phyloP scores from a whole-genome alignment of 2,329 filamentous ascomycete genomes.

The Cordyceps cateniannulata region DNA sequence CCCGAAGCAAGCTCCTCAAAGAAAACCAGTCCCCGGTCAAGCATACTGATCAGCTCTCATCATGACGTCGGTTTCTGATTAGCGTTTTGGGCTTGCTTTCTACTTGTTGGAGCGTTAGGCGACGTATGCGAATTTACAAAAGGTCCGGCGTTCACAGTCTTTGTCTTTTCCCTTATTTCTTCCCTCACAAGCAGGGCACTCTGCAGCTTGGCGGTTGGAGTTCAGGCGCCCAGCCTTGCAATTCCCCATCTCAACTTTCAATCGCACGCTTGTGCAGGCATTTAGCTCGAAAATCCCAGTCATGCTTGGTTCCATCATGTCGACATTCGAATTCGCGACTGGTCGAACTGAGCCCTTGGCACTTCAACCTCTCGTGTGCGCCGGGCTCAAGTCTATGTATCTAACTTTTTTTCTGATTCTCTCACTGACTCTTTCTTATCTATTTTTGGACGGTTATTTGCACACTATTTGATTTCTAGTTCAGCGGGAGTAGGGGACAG shows the following conservation, averaged over 20 bases:
- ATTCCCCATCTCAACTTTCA: slow-evolving; percentile 19
- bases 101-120: slow-evolving; percentile 1
- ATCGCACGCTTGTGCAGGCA: not conserved
- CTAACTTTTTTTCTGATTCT: slow-evolving; percentile 12
- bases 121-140: slow-evolving; percentile 4
- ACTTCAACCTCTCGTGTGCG: not conserved
- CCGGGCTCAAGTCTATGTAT: slow-evolving; percentile 9
- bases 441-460: slow-evolving; percentile 1
- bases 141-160: slow-evolving; percentile 21
- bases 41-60: slow-evolving; percentile 32
- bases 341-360: slow-evolving; percentile 23
- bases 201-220: not conserved
- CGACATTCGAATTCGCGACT: slow-evolving; percentile 11
- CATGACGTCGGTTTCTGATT: slow-evolving; percentile 8
- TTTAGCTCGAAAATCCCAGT: not conserved
- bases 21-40: slow-evolving; percentile 50
- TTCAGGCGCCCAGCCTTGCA: too few species aligned
- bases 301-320: not conserved
- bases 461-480: slow-evolving; percentile 7
- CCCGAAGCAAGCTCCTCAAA: slow-evolving; percentile 27
- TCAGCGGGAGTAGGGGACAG: slow-evolving; percentile 8
- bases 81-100: not conserved
- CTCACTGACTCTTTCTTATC: not conserved
- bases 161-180: slow-evolving; percentile 15
- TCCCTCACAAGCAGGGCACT: not conserved